Evolutionary conservation across 108 stramenopile genomes (phyloP).

Genomic region (Pseudonitzschia delicatissima): DNA sequence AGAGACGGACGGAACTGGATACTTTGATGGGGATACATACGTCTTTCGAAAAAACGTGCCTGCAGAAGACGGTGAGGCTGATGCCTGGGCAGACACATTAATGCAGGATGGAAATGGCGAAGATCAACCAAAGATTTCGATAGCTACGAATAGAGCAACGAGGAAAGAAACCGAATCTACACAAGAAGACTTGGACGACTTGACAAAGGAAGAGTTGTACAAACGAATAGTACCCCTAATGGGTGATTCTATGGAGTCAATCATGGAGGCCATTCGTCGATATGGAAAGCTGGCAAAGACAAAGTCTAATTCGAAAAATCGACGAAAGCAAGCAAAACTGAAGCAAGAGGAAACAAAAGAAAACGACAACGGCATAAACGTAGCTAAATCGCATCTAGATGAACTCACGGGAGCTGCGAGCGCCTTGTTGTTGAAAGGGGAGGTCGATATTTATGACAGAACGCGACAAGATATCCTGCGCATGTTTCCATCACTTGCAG

Average conservation of each 20-base stretch:
- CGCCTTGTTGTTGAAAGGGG: slow-evolving; percentile 61
- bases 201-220: slow-evolving; percentile 45
- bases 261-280: slow-evolving; percentile 55
- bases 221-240: slow-evolving; percentile 45
- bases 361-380: slow-evolving; percentile 12
- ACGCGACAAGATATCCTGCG: slow-evolving; percentile 48
- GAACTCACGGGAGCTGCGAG: slow-evolving; percentile 66
- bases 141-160: slow-evolving; percentile 7
- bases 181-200: slow-evolving; percentile 23
- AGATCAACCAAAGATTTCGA: neutral
- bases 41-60: slow-evolving; percentile 56
- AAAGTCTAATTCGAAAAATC: neutral
- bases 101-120: slow-evolving; percentile 31
- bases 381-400: slow-evolving; percentile 38
- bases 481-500: slow-evolving; percentile 7
- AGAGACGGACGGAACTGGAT: slow-evolving; percentile 72
- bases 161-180: slow-evolving; percentile 10
- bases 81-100: slow-evolving; percentile 76
- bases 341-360: neutral
- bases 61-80: slow-evolving; percentile 57
- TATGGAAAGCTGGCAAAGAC: slow-evolving; percentile 43
- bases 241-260: slow-evolving; percentile 47
- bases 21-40: slow-evolving; percentile 85
- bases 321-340: slow-evolving; percentile 4
- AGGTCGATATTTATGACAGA: slow-evolving; percentile 70